Percentiles rank a stretch among this genome's conserved stretches.
Evolutionary conservation across 257 asterid species (phyloP).

Genomic region (Schizonepeta tenuifolia): DNA sequence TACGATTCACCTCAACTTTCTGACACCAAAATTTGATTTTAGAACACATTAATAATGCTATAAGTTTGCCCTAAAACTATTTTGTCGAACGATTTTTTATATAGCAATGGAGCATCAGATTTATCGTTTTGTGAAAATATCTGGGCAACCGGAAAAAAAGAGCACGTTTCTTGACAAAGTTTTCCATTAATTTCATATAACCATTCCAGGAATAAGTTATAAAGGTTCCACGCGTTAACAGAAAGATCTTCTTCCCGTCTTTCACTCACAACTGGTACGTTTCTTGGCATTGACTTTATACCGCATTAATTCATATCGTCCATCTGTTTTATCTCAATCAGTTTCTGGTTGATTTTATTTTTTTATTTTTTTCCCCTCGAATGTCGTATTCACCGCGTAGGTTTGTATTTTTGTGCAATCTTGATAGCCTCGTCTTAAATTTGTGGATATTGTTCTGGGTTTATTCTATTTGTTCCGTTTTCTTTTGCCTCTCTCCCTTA

Average conservation of each 20-base stretch:
- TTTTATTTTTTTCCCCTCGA: background rate
- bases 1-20: no score
- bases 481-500: no score
- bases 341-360: background rate
- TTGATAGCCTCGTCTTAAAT: conserved; percentile 1
- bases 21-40: no score
- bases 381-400: background rate
- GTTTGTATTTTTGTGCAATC: conserved; percentile 2
- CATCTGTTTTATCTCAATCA: background rate
- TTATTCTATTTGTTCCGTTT: background rate
- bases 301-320: background rate
- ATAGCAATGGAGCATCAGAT: no score
- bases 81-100: no score
- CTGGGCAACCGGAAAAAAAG: no score
- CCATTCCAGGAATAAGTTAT: no score
- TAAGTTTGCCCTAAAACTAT: no score
- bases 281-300: conserved; percentile 28
- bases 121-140: no score
- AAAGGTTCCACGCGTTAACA: conserved; percentile 20
- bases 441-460: conserved; percentile 26
- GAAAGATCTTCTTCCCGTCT: conserved; percentile 12
- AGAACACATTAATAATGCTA: no score
- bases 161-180: no score
- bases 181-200: no score
- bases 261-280: conserved; percentile 30